Conservation (phyloP, 192 early-diverging fungal genomes). For the Umbelopsis vinacea region DNA sequence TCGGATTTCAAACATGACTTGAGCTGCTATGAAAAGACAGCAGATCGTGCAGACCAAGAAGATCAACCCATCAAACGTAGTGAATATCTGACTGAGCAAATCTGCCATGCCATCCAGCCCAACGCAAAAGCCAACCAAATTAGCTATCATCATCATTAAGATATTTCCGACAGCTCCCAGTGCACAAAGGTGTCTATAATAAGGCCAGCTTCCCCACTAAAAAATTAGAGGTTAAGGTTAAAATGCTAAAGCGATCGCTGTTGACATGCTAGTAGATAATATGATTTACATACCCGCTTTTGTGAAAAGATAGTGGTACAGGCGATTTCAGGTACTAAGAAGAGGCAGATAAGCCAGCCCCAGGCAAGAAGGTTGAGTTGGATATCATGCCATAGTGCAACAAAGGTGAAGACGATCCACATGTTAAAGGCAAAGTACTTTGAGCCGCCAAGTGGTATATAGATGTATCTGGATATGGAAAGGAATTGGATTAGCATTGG, state of each 20-base stretch:
- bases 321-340: conserved; percentile 87
- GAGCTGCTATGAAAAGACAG: conserved; percentile 65
- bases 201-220: conserved; percentile 58
- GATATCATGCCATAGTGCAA: conserved; percentile 98
- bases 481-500: background rate
- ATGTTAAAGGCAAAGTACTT: conserved; percentile 74
- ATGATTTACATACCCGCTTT: conserved; percentile 45
- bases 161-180: conserved; percentile 85
- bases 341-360: conserved; percentile 88
- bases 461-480: conserved; percentile 63
- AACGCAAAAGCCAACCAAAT: conserved; percentile 93
- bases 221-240: background rate
- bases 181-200: conserved; percentile 82
- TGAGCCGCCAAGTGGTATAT: conserved; percentile 90
- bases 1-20: conserved; percentile 83
- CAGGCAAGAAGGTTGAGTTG: conserved; percentile 82
- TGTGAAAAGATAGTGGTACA: conserved; percentile 58
- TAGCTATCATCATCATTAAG: conserved; percentile 93
- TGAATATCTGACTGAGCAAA: conserved; percentile 72
- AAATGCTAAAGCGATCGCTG: background rate
- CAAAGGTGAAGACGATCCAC: conserved; percentile 93
- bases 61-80: conserved; percentile 47
- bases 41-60: conserved; percentile 55
- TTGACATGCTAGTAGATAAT: background rate
- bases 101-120: conserved; percentile 84